Base-by-base conservation (phyloP, 129 eudicot genomes). In the Heracleum sosnowskyi region DNA sequence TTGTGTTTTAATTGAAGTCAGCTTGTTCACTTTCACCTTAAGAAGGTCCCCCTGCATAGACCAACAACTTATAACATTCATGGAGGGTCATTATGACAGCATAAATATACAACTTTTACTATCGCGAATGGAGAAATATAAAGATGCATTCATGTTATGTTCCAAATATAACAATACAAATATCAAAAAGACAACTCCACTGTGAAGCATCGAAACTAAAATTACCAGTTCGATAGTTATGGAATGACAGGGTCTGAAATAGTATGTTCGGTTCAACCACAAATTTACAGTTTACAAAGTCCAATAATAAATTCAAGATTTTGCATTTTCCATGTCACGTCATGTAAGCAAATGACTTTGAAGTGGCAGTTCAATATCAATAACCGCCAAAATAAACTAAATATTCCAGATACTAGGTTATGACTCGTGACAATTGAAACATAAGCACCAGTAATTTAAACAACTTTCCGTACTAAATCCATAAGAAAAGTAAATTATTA, bases 1-100 rank as follows among this genome's bases (percentile, higher is more conserved):
- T 78, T 91, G 96, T 46, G 93, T 89, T 75, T 86, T 89, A 70
- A 89, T 89, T 51, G 96, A 91, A 77, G 91, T 80, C 79, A 91
- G 78, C 69, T 88, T 91, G 83, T 88, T 88, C 69, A 91, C 93
- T 85, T 88, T 91, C 77, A 91, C 96, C 80, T 85, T 83, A 78
- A 91, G 83, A 64, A 36, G 75, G 77, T 88, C 89, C 36, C 90
- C 88, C 96, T 91, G 71, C 26, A 80, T 44, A 49, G 68, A 75
- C 55, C n/a, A 71, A 60, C 55, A 39, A 75, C 37, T 46, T 62
- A 74, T 83, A 68, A 84, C 37, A 37, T 63, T 70, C 44, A 35
- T 71, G 71, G 35, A 79, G 36, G 51, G 41, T 57, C 71, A 41
- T 24, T 31, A 29, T 26, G 39, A 74, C 77, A 44, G 18, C 40